These are phyloP conservation scores for Panicum virgatum DNA, from an alignment of 202 grass and related monocot genomes.

Conservation along the genomic window DNA sequence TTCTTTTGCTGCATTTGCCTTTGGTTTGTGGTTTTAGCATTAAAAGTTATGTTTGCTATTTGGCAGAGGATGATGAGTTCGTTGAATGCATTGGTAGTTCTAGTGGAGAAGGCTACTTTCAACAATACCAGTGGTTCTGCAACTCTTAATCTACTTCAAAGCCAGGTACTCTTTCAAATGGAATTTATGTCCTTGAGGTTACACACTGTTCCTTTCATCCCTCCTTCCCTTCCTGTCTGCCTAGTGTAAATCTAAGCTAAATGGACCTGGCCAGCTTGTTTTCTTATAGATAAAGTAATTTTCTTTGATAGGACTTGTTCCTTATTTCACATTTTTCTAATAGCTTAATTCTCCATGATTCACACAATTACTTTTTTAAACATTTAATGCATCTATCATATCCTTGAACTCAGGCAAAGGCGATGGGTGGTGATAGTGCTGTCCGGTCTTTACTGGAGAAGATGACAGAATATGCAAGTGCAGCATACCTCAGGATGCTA, in stretches of 20 bases:
- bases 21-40: conserved; percentile 30
- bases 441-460: conserved; percentile 86
- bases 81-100: conserved; percentile 78
- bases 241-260: conserved; percentile 20
- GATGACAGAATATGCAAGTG: conserved; percentile 86
- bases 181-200: conserved; percentile 7
- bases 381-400: conserved; percentile 12
- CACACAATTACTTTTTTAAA: conserved; percentile 11
- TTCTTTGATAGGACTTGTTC: not conserved
- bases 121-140: conserved; percentile 73
- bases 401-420: conserved; percentile 70
- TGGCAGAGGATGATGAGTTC: conserved; percentile 93
- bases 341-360: conserved; percentile 17
- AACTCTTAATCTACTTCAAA: conserved; percentile 93
- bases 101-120: conserved; percentile 77
- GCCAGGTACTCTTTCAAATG: conserved; percentile 58
- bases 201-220: not conserved
- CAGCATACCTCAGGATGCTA: conserved; percentile 89
- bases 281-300: not conserved
- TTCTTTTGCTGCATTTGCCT: conserved; percentile 24
- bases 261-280: conserved; percentile 5
- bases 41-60: conserved; percentile 32
- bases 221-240: not conserved
- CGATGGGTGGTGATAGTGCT: conserved; percentile 88
- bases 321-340: conserved; percentile 8